Evolutionary conservation across 1,139 yeast genomes (phyloP), one percentile per base, ranked within the genome.

Genomic region (Wickerhamomyces sp.): DNA sequence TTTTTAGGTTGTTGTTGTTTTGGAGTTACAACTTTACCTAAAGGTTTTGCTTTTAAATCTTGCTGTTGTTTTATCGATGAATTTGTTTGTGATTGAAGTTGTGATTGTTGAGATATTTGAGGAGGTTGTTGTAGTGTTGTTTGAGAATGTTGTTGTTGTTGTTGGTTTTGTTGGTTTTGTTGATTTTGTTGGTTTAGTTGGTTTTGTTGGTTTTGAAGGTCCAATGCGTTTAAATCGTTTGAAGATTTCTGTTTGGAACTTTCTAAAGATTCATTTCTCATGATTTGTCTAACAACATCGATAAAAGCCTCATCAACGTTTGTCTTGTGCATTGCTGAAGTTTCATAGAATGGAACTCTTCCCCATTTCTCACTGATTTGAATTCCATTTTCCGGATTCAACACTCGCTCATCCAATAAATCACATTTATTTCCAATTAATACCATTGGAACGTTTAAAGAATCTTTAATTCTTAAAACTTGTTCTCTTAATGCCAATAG

Each of bases 281-380:
- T 82, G 42, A 89, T 87, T 50, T 84, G 93, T 58, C 96, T 72
- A 7, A 91, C 96, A 32, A 91, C 81, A 49, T 85, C 93, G 45
- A 85, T 69, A 55, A 91, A 91, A 3, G 95, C 95, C 51, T 83
- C 91, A 51, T 84, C 94, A 31, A 89, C 94, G 55, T 91, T 89
- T 39, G 88, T 79, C 57, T 86, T 84, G 49, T 84, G 76, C 72
- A 88, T 83, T 26, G 98, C 97, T 46, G 94, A 82, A 6, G 96
- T 86, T 64, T 91, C 97, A 59, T 86, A 86, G 58, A 89, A 91
- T 15, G 96, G 89, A 7, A 83, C 91, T 54, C 80, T 72, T 11
- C 93, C 93, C 88, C 96, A 85, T 35, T 75, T 75, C 48, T 82
- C 81, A 32, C 95, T 89, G 17, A 88, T 80, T 41, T 72, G 73